These are phyloP conservation scores for Wickerhamiella slavikovae DNA, from an alignment of 805 yeast genomes.

Conservation along the genomic window DNA sequence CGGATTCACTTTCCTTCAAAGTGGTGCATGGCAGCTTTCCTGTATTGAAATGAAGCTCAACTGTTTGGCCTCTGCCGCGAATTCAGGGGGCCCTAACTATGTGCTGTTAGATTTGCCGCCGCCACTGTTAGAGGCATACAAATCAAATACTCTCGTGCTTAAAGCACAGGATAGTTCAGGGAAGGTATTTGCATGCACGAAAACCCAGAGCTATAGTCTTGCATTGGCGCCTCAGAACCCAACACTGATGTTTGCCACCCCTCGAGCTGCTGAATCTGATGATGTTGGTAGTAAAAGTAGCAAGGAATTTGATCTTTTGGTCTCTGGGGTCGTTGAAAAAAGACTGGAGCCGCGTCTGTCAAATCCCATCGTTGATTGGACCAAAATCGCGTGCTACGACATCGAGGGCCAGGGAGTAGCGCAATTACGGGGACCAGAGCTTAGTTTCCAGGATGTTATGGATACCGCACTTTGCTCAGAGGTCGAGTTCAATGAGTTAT, in stretches of 20 bases:
- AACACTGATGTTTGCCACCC: background rate
- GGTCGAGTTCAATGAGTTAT: slow-evolving; percentile 28
- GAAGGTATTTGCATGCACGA: slow-evolving; percentile 8
- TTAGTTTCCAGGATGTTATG: background rate
- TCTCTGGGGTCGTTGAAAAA: background rate
- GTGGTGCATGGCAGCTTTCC: too few relatives aligned
- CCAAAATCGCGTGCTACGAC: slow-evolving; percentile 10
- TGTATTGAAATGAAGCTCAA: background rate
- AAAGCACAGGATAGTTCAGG: slow-evolving; percentile 2
- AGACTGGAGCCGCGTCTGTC: background rate
- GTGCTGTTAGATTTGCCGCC: slow-evolving; percentile 15
- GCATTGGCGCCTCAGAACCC: slow-evolving; percentile 1
- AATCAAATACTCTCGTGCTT: slow-evolving; percentile 5
- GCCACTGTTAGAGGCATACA: slow-evolving; percentile 10
- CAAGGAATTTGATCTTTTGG: too few relatives aligned
- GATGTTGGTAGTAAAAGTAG: background rate
- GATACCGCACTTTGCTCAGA: slow-evolving; percentile 20
- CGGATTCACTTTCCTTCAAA: too few relatives aligned
- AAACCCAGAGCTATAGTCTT: slow-evolving; percentile 2
- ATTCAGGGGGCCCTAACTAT: slow-evolving; percentile 4
- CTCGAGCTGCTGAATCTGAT: background rate
- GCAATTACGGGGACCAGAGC: too few relatives aligned
- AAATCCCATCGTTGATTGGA: slow-evolving; percentile 9
- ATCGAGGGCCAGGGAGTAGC: too few relatives aligned
- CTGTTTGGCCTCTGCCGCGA: too few relatives aligned